phyloP scores from a whole-genome alignment of 305 asterid genomes.

The Rubia peregrina region DNA sequence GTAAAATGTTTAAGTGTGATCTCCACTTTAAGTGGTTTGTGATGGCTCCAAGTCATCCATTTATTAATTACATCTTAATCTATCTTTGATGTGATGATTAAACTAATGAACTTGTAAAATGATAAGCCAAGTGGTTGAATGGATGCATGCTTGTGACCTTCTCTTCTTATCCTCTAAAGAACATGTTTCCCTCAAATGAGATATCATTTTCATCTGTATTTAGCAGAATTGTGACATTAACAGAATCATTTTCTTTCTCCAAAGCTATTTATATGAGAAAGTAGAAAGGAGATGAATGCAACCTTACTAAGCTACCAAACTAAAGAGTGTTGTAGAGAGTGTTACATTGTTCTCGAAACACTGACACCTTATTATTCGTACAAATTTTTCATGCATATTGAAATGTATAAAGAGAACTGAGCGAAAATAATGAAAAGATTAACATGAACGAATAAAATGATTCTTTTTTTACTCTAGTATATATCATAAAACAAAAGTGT shows the following conservation, averaged over 20 bases:
- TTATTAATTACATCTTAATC: neutral
- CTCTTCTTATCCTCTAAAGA: neutral
- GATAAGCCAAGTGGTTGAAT: slow-evolving; percentile 23
- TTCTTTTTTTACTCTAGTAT: too few relatives aligned
- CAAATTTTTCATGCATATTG: too few relatives aligned
- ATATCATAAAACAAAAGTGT: too few relatives aligned
- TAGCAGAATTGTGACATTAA: neutral
- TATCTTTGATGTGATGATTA: slow-evolving; percentile 28
- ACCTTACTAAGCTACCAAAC: too few relatives aligned
- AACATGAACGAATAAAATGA: too few relatives aligned
- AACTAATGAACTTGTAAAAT: slow-evolving; percentile 19
- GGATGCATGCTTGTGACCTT: neutral
- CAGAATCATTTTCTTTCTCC: neutral
- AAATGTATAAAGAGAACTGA: too few relatives aligned
- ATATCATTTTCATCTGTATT: neutral
- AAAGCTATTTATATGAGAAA: too few relatives aligned
- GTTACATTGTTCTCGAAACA: too few relatives aligned
- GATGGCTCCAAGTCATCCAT: slow-evolving; percentile 24
- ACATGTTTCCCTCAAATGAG: neutral
- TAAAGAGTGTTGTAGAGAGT: too few relatives aligned
- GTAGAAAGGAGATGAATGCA: too few relatives aligned
- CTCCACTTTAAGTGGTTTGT: slow-evolving; percentile 28
- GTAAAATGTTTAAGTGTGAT: slow-evolving; percentile 20
- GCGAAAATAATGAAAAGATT: too few relatives aligned
- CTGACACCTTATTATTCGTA: too few relatives aligned